phyloP scores from a whole-genome alignment of 31 red algal species.

The Asparagopsis taxiformis region DNA sequence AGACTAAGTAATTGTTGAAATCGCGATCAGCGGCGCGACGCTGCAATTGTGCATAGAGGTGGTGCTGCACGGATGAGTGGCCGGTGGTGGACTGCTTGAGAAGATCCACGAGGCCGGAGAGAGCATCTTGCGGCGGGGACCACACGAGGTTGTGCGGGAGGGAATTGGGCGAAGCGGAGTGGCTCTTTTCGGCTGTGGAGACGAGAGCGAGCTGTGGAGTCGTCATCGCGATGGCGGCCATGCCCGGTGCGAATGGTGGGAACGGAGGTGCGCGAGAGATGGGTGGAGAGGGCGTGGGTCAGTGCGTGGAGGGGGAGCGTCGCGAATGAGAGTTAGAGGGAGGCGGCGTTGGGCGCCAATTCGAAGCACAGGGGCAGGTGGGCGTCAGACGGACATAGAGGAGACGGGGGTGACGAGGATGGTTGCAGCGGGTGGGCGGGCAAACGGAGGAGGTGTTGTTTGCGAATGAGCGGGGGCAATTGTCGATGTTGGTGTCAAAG shows the following conservation, averaged over 20 bases:
- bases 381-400: neutral
- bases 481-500: too few relatives aligned
- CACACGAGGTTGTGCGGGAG: constrained; percentile 15
- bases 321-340: neutral
- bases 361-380: neutral
- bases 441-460: neutral
- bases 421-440: constrained; percentile 5
- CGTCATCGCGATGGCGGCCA: constrained; percentile 44
- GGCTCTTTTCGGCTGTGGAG: constrained; percentile 18
- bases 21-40: constrained; percentile 54
- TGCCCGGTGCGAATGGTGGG: constrained; percentile 11
- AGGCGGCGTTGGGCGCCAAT: neutral
- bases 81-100: constrained; percentile 54
- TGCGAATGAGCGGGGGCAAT: neutral
- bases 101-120: constrained; percentile 51
- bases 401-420: neutral
- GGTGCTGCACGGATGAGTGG: constrained; percentile 47
- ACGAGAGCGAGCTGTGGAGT: constrained; percentile 32
- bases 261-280: too few relatives aligned
- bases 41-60: constrained; percentile 62
- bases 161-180: neutral
- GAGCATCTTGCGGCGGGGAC: constrained; percentile 43
- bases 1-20: constrained; percentile 84
- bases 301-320: neutral
- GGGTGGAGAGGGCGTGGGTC: constrained; percentile 6